A percentile compares a stretch with the other conserved stretches of the same genome.
These are phyloP conservation scores for Pittosporum tobira DNA, from an alignment of 129 eudicot genomes.

Conservation along the genomic window DNA sequence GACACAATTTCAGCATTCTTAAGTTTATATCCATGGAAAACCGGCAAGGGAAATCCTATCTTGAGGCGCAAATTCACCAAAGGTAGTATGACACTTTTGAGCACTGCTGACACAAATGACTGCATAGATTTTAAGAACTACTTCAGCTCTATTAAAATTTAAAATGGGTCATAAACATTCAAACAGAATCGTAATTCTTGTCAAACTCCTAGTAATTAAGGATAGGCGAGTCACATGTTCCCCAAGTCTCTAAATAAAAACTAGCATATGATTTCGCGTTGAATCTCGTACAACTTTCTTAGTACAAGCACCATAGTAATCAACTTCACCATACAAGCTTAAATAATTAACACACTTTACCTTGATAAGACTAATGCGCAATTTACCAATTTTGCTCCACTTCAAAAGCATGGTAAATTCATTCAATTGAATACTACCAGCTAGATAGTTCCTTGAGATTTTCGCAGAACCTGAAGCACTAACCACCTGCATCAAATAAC, in stretches of 20 bases:
- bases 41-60: conserved; percentile 52
- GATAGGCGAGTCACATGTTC: neutral
- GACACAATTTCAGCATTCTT: conserved; percentile 47
- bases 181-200: neutral
- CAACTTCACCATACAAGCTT: neutral
- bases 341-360: conserved; percentile 28
- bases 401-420: conserved; percentile 50
- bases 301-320: neutral
- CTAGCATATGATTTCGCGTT: neutral
- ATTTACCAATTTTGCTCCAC: conserved; percentile 74
- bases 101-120: conserved; percentile 48
- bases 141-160: neutral
- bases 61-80: conserved; percentile 41
- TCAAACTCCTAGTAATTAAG: neutral
- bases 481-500: conserved; percentile 44
- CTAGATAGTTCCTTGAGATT: conserved; percentile 41
- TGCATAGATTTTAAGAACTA: conserved; percentile 27
- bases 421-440: conserved; percentile 48
- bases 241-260: neutral
- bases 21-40: conserved; percentile 57
- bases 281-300: neutral
- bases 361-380: conserved; percentile 65
- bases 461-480: conserved; percentile 61
- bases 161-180: neutral
- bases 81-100: conserved; percentile 56